Evolutionary conservation across 345 rosid species (phyloP).

Genomic region (Melaleuca quinquenervia): DNA sequence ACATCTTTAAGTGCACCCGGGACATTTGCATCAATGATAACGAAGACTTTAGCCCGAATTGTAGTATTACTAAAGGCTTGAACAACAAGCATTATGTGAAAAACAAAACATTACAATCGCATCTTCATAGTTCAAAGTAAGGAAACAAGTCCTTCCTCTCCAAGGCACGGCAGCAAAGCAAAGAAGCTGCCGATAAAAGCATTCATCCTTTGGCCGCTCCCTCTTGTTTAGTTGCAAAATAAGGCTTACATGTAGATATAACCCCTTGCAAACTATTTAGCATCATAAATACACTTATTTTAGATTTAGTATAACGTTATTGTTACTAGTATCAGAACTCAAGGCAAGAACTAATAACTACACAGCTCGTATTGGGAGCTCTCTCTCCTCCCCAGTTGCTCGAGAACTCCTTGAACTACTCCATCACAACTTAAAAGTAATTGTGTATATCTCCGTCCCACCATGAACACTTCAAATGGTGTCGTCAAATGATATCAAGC

Average conservation of each 20-base stretch:
- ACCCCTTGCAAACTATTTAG: neutral
- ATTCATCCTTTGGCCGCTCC: neutral
- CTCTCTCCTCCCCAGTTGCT: neutral
- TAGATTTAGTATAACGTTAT: neutral
- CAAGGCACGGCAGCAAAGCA: neutral
- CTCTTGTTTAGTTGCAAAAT: neutral
- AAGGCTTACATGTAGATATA: neutral
- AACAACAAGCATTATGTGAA: neutral
- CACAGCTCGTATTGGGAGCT: neutral
- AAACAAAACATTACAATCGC: neutral
- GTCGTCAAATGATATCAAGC: neutral
- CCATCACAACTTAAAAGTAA: neutral
- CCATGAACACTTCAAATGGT: neutral
- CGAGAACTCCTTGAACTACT: neutral
- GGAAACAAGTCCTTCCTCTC: neutral
- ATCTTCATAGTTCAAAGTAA: neutral
- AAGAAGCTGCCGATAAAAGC: neutral
- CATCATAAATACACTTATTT: neutral
- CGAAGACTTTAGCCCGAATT: neutral
- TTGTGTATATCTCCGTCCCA: neutral
- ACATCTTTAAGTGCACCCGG: neutral
- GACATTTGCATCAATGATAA: neutral
- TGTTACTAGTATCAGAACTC: neutral
- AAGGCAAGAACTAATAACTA: neutral
- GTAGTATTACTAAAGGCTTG: neutral